Evolutionary conservation across 176 grass and related monocot species (phyloP).

Genomic region (Musa troglodytarum): DNA sequence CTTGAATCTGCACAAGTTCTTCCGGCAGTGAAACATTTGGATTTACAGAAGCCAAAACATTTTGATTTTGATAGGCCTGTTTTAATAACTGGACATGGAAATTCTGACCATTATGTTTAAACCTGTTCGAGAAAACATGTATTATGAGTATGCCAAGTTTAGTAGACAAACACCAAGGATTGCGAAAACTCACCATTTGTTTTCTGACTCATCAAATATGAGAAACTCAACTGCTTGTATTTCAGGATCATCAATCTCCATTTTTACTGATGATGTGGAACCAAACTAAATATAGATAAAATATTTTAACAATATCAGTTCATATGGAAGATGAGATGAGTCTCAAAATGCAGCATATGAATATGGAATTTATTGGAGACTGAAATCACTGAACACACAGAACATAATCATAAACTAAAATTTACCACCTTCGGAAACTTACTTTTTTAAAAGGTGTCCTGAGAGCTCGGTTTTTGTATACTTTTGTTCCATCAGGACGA

Average conservation of each 20-base stretch:
- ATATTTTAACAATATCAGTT: constrained; percentile 9
- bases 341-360: not conserved
- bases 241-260: constrained; percentile 75
- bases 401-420: not conserved
- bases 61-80: constrained; percentile 22
- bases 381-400: not conserved
- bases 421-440: constrained; percentile 11
- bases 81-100: constrained; percentile 57
- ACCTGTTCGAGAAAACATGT: constrained; percentile 36
- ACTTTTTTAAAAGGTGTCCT: constrained; percentile 75
- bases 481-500: constrained; percentile 51
- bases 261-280: constrained; percentile 54
- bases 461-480: constrained; percentile 73
- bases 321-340: constrained; percentile 1
- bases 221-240: constrained; percentile 86
- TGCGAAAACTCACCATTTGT: constrained; percentile 63
- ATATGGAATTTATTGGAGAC: not conserved
- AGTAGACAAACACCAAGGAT: not conserved
- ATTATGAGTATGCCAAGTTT: not conserved
- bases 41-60: constrained; percentile 28
- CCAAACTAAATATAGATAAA: constrained; percentile 38
- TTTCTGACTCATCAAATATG: constrained; percentile 52
- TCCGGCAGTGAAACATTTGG: constrained; percentile 55
- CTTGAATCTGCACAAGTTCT: constrained; percentile 97
- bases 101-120: constrained; percentile 84